A percentile compares a stretch with the other conserved stretches of the same genome.
These are phyloP conservation scores for Plenodomus tracheiphilus DNA, from an alignment of 2,329 filamentous ascomycete genomes.

Conservation along the genomic window DNA sequence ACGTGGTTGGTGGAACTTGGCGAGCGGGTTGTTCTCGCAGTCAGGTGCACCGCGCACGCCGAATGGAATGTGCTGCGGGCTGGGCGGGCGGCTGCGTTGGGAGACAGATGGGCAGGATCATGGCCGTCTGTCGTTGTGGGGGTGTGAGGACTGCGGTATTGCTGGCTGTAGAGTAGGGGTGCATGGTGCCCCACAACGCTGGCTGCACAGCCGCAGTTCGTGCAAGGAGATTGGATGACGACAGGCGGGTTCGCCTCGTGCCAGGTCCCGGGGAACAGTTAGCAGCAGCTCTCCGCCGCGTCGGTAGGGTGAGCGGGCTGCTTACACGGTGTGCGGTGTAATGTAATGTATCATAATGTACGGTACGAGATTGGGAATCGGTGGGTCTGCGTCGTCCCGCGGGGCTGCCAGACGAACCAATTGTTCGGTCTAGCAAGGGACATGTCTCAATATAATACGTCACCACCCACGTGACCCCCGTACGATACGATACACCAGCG, in stretches of 20 bases:
- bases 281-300: conserved; percentile 1
- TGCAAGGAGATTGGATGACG: background rate
- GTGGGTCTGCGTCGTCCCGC: too few relatives aligned
- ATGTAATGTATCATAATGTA: too few relatives aligned
- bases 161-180: too few relatives aligned
- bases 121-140: background rate
- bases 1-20: conserved; percentile 22
- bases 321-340: background rate
- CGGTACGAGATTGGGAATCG: too few relatives aligned
- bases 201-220: background rate
- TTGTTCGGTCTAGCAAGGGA: too few relatives aligned
- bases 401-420: too few relatives aligned
- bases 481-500: too few relatives aligned
- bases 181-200: background rate
- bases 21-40: background rate
- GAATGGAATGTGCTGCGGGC: background rate
- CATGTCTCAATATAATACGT: too few relatives aligned
- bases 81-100: background rate
- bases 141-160: background rate
- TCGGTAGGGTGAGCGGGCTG: background rate
- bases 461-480: too few relatives aligned
- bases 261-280: conserved; percentile 12
- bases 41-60: background rate
- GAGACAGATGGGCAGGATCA: background rate
- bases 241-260: conserved; percentile 11